Evolutionary conservation across 345 rosid genomes (phyloP).

Genomic region (Gossypium stocksii): DNA sequence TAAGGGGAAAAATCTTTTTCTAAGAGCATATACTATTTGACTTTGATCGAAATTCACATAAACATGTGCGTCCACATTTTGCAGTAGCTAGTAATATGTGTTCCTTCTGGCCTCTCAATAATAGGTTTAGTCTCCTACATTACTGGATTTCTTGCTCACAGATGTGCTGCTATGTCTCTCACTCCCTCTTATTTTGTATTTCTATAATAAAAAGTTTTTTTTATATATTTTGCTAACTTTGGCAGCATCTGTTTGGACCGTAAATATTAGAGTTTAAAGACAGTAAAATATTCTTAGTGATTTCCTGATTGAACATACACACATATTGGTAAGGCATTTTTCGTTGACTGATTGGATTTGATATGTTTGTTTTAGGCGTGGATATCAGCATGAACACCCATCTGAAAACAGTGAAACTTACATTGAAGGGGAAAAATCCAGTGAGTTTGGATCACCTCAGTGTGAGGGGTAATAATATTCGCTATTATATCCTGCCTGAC

Average conservation of each 20-base stretch:
- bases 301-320: not conserved
- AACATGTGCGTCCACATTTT: not conserved
- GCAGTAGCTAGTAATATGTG: not conserved
- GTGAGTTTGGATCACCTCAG: conserved; percentile 86
- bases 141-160: not conserved
- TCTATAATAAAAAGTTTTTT: not conserved
- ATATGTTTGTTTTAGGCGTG: conserved; percentile 53
- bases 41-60: not conserved
- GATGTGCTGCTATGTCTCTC: not conserved
- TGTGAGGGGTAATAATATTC: conserved; percentile 91
- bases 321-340: not conserved
- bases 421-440: conserved; percentile 87
- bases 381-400: conserved; percentile 99
- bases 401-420: conserved; percentile 89
- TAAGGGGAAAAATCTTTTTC: not conserved
- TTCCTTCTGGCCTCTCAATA: not conserved
- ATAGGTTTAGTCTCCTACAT: not conserved
- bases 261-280: not conserved
- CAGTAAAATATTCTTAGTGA: not conserved
- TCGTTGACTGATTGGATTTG: not conserved
- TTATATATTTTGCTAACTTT: not conserved
- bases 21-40: not conserved
- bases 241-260: not conserved
- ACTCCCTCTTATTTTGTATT: not conserved
- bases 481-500: conserved; percentile 96